A percentile compares a stretch with the other conserved stretches of the same genome.
phyloP scores from a whole-genome alignment of 2,329 filamentous ascomycete genomes.

The Xylaria sp. region DNA sequence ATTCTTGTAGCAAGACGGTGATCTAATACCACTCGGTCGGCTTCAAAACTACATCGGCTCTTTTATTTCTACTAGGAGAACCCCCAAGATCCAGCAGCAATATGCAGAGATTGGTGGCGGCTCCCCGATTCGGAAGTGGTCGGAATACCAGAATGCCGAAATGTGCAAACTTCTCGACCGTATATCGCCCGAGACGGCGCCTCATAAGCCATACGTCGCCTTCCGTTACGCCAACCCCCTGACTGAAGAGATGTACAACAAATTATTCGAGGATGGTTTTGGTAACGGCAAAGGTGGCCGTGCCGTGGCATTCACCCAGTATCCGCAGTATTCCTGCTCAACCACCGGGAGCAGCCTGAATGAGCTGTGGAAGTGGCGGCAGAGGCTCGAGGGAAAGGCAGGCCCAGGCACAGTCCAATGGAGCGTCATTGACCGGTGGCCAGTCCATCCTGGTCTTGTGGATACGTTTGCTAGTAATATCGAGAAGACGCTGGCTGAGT shows the following conservation, averaged over 20 bases:
- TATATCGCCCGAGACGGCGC: constrained; percentile 90
- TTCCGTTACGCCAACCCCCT: constrained; percentile 95
- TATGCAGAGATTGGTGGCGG: constrained; percentile 95
- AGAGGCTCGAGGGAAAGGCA: constrained; percentile 83
- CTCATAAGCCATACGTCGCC: constrained; percentile 96
- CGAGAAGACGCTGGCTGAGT: constrained; percentile 83
- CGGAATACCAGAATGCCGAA: constrained; percentile 89
- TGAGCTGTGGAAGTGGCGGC: constrained; percentile 97
- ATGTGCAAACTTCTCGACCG: constrained; percentile 98
- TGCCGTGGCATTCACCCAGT: constrained; percentile 97
- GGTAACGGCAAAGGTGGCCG: constrained; percentile 89
- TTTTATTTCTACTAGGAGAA: constrained; percentile 84
- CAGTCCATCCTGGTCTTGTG: constrained; percentile 87
- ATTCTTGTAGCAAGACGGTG: constrained; percentile 78
- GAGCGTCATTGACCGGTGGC: constrained; percentile 99
- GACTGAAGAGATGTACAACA: constrained; percentile 92
- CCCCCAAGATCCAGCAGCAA: constrained; percentile 96
- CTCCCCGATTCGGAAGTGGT: constrained; percentile 98
- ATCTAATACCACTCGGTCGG: constrained; percentile 93
- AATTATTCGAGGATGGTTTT: constrained; percentile 87
- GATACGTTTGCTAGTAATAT: constrained; percentile 95
- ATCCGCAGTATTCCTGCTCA: constrained; percentile 97
- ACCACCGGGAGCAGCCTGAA: constrained; percentile 97
- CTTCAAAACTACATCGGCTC: constrained; percentile 92
- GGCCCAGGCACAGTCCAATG: constrained; percentile 81